Evolutionary conservation across 2,329 filamentous ascomycete species (phyloP).

Genomic region (Colletotrichum siamense): DNA sequence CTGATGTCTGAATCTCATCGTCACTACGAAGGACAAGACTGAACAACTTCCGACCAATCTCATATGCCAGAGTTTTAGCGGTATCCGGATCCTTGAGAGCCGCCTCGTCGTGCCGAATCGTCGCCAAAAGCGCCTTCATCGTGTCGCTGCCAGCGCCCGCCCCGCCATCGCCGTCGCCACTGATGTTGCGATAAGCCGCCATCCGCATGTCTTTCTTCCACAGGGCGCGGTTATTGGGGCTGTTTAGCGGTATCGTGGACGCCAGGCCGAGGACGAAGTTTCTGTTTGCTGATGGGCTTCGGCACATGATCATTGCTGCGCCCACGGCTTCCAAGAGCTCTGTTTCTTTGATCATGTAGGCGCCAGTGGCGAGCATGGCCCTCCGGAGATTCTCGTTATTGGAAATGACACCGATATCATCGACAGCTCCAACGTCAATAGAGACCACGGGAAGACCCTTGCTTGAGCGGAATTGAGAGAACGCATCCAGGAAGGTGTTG

Average conservation of each 20-base stretch:
- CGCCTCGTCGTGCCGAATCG: not conserved
- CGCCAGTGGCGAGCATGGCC: not conserved
- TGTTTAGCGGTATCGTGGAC: constrained; percentile 8
- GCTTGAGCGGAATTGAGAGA: constrained; percentile 37
- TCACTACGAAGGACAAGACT: constrained; percentile 17
- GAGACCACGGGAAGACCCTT: constrained; percentile 39
- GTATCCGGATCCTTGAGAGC: not conserved
- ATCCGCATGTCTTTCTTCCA: constrained; percentile 28
- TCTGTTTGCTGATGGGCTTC: not conserved
- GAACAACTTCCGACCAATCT: constrained; percentile 22
- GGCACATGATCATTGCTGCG: not conserved
- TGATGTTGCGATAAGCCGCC: constrained; percentile 27
- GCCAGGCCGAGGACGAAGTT: constrained; percentile 23
- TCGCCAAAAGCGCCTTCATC: not conserved
- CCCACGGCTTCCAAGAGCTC: constrained; percentile 16
- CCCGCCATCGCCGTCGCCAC: not conserved
- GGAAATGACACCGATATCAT: constrained; percentile 40
- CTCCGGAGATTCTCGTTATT: constrained; percentile 19
- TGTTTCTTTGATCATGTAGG: constrained; percentile 18
- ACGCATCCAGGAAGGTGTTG: constrained; percentile 45
- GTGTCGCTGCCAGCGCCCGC: constrained; percentile 29
- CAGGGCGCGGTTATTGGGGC: constrained; percentile 16
- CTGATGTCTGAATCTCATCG: not conserved
- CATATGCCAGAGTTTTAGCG: not conserved
- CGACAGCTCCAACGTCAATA: constrained; percentile 43